Evolutionary conservation across 2,329 filamentous ascomycete genomes (phyloP).

Genomic region (Colletotrichum echinochloae): DNA sequence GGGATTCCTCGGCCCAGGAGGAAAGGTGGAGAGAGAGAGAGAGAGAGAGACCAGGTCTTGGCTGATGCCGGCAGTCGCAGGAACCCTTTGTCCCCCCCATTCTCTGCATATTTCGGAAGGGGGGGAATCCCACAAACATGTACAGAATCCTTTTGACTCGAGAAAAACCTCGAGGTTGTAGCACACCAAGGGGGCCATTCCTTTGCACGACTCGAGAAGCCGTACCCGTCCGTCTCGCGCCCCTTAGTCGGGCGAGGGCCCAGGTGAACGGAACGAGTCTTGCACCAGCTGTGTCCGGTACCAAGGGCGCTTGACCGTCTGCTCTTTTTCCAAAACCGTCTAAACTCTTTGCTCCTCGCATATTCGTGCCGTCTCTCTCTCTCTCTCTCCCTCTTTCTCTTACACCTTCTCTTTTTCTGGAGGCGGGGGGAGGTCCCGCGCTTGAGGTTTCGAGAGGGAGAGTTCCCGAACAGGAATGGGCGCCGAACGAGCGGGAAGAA

Average conservation of each 20-base stretch:
- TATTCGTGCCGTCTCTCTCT: background rate
- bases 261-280: background rate
- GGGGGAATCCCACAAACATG: background rate
- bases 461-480: background rate
- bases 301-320: background rate
- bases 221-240: background rate
- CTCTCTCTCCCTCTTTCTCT: background rate
- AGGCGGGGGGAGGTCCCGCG: background rate
- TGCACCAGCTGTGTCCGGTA: background rate
- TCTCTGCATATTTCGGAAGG: background rate
- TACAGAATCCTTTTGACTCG: background rate
- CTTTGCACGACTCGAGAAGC: background rate
- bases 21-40: background rate
- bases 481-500: slow-evolving; percentile 6
- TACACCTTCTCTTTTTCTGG: background rate
- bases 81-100: background rate
- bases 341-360: background rate
- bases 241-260: background rate
- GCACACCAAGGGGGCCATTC: background rate
- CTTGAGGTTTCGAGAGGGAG: background rate
- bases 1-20: background rate
- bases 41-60: background rate
- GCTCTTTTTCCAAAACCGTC: background rate
- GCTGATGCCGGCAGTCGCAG: background rate
- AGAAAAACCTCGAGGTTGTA: background rate